Evolutionary conservation across 306 rosid species (phyloP).

Genomic region (Dryas octopetala): DNA sequence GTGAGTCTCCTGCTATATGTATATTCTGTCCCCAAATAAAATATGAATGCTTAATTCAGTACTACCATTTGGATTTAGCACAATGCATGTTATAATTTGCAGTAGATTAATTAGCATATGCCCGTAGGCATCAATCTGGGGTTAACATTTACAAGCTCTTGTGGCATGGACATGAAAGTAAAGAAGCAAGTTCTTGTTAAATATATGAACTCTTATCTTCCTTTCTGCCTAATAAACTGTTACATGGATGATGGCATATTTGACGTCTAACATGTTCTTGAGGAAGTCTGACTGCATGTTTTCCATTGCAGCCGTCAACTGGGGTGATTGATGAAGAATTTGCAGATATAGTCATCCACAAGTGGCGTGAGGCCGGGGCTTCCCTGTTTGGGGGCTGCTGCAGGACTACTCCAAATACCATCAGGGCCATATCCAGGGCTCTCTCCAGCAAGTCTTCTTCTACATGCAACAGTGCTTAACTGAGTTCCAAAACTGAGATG

Average conservation of each 20-base stretch:
- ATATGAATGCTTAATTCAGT: too few relatives aligned
- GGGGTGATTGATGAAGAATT: conserved; percentile 61
- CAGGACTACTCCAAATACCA: conserved; percentile 82
- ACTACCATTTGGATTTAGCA: too few relatives aligned
- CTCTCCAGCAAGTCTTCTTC: conserved; percentile 33
- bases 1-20: conserved; percentile 45
- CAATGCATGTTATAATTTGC: too few relatives aligned
- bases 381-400: conserved; percentile 91
- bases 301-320: conserved; percentile 48
- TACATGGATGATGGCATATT: not conserved
- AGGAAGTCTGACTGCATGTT: not conserved
- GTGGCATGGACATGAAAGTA: too few relatives aligned
- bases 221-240: not conserved
- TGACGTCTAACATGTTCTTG: not conserved
- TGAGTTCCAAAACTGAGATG: not conserved
- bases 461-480: not conserved
- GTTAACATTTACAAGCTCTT: too few relatives aligned
- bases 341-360: conserved; percentile 52
- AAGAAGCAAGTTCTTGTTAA: not conserved
- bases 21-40: not conserved
- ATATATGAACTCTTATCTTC: not conserved
- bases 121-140: too few relatives aligned
- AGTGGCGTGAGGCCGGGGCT: conserved; percentile 87
- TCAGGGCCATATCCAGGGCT: conserved; percentile 61
- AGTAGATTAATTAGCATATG: too few relatives aligned